These are phyloP conservation scores for Phytophthora hybrid DNA, from an alignment of 352 stramenopile genomes.

Conservation along the genomic window DNA sequence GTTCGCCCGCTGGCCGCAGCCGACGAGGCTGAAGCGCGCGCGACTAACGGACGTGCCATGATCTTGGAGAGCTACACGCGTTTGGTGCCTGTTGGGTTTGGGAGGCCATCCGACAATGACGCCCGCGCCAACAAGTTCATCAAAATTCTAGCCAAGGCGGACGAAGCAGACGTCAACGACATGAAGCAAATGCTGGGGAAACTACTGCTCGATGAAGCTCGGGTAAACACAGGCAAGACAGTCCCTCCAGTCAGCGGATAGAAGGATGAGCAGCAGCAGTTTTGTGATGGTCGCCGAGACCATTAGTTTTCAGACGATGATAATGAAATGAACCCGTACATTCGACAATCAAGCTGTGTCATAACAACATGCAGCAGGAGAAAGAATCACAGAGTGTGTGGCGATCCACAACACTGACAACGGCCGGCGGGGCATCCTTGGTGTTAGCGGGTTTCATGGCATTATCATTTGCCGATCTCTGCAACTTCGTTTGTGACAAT, in stretches of 20 bases:
- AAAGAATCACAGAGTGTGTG: too few species aligned
- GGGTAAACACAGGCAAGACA: not conserved
- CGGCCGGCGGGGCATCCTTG: too few species aligned
- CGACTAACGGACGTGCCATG: slow-evolving; percentile 8
- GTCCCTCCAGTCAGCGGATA: not conserved
- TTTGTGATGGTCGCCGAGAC: too few species aligned
- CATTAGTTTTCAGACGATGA: too few species aligned
- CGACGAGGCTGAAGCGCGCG: not conserved
- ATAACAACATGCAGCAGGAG: too few species aligned
- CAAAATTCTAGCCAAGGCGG: slow-evolving; percentile 30
- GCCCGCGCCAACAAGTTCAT: slow-evolving; percentile 25
- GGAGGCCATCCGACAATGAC: slow-evolving; percentile 26
- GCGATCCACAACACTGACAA: too few species aligned
- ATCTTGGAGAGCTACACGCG: slow-evolving; percentile 34
- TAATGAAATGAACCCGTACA: too few species aligned
- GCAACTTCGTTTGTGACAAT: too few species aligned
- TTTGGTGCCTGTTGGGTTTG: slow-evolving; percentile 26
- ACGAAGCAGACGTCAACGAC: slow-evolving; percentile 33
- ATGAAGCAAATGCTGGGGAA: slow-evolving; percentile 40
- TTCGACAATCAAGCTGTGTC: too few species aligned
- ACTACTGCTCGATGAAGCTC: slow-evolving; percentile 26
- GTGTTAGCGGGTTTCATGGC: too few species aligned
- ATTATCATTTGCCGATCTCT: too few species aligned
- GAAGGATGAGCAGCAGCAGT: not conserved
- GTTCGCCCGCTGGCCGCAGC: slow-evolving; percentile 12